phyloP scores from a whole-genome alignment of 768 basidiomycete species.

The Mycena rebaudengoi region DNA sequence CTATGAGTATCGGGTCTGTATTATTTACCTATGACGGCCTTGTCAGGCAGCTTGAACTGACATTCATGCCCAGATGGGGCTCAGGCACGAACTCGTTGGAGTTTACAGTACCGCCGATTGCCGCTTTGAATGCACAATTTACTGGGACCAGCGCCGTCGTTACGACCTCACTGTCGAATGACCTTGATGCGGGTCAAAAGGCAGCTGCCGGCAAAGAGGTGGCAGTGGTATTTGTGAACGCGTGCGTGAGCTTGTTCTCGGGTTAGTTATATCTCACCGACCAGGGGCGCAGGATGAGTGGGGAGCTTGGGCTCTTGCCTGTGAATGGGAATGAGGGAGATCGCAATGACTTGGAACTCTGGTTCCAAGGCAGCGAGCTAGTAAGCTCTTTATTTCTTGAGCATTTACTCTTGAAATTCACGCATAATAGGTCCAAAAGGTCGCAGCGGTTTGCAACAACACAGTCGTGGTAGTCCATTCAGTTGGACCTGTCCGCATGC shows the following conservation, averaged over 20 bases:
- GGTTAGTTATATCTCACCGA: conserved; percentile 25
- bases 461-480: conserved; percentile 85
- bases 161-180: conserved; percentile 52
- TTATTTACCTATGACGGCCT: background rate
- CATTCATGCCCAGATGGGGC: conserved; percentile 47
- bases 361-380: conserved; percentile 65
- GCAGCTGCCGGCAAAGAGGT: conserved; percentile 62
- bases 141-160: conserved; percentile 50
- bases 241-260: conserved; percentile 41
- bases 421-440: conserved; percentile 59
- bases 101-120: conserved; percentile 54
- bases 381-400: conserved; percentile 22
- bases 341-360: conserved; percentile 63
- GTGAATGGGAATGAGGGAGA: conserved; percentile 69
- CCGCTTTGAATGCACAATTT: conserved; percentile 49
- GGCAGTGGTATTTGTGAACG: conserved; percentile 68
- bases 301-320: conserved; percentile 62
- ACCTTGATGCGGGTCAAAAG: conserved; percentile 44
- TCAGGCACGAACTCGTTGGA: conserved; percentile 57
- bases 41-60: background rate
- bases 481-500: conserved; percentile 75
- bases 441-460: conserved; percentile 75
- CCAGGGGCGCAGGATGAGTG: conserved; percentile 49
- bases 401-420: background rate
- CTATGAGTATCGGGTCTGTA: conserved; percentile 67